phyloP scores from a whole-genome alignment of 345 rosid species.

The Murraya koenigii region DNA sequence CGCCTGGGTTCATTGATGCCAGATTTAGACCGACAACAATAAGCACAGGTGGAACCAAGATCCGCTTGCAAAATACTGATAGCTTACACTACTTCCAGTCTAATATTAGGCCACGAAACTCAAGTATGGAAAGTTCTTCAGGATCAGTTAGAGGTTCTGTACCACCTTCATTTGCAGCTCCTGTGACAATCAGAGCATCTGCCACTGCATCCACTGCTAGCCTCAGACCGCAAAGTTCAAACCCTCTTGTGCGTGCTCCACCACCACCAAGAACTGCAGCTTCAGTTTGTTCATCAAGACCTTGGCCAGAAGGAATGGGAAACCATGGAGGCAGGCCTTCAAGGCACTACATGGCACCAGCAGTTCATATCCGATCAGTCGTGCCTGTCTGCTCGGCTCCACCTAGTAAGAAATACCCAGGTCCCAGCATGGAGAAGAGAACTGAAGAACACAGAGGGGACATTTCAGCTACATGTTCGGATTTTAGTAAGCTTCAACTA shows the following conservation, averaged over 20 bases:
- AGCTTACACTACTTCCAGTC: background rate
- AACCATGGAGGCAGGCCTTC: background rate
- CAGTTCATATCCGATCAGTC: conserved; percentile 42
- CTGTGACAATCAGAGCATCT: conserved; percentile 7
- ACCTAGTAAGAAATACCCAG: conserved; percentile 22
- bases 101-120: background rate
- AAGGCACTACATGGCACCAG: conserved; percentile 38
- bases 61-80: background rate
- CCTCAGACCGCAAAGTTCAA: conserved; percentile 9
- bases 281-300: conserved; percentile 11
- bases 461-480: conserved; percentile 16
- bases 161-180: conserved; percentile 15
- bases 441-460: conserved; percentile 8
- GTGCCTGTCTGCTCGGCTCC: conserved; percentile 46
- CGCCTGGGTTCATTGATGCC: conserved; percentile 3
- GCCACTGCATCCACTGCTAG: background rate
- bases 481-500: conserved; percentile 19
- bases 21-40: conserved; percentile 9
- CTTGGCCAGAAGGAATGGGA: conserved; percentile 16
- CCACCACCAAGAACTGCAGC: conserved; percentile 8
- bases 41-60: background rate
- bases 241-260: background rate
- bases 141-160: background rate
- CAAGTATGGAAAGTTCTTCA: conserved; percentile 1
- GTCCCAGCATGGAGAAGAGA: conserved; percentile 12